Percentiles rank a stretch among this genome's conserved stretches.
Conservation (phyloP, 163 green algal species). For the Trebouxia gelatinosa region DNA sequence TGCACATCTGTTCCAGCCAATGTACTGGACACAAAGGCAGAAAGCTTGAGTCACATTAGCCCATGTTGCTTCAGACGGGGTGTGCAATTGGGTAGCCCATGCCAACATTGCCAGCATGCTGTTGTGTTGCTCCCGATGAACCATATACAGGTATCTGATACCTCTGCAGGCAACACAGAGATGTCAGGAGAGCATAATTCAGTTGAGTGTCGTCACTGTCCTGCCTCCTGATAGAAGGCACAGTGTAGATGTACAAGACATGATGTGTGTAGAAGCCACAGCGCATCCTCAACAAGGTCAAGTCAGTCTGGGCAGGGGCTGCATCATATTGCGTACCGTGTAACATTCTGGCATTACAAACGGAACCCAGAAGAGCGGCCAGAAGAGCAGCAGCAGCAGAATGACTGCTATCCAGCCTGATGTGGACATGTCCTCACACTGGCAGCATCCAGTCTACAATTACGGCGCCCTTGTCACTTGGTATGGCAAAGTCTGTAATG, state of each 20-base stretch:
- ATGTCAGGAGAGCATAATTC: no score
- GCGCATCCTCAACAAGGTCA: no score
- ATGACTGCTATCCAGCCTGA: constrained; percentile 17
- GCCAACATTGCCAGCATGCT: constrained; percentile 19
- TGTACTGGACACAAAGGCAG: no score
- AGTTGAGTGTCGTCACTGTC: no score
- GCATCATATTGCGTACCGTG: neutral
- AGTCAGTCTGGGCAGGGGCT: no score
- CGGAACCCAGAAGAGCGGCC: constrained; percentile 23
- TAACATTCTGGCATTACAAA: constrained; percentile 32
- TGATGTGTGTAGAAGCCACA: no score
- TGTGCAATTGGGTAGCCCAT: constrained; percentile 6
- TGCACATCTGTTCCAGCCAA: no score
- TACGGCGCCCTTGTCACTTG: neutral
- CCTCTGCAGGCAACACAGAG: no score
- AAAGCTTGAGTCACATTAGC: no score
- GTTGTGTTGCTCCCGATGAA: neutral
- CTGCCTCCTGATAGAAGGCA: no score
- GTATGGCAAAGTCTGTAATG: neutral
- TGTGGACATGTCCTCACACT: constrained; percentile 19
- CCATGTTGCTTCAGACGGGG: no score
- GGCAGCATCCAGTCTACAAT: constrained; percentile 28
- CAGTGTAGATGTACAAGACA: no score
- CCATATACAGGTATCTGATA: constrained; percentile 15
- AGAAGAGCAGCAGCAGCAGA: constrained; percentile 30